phyloP scores from a whole-genome alignment of 2,329 filamentous ascomycete species.

The Cadophora sp. region DNA sequence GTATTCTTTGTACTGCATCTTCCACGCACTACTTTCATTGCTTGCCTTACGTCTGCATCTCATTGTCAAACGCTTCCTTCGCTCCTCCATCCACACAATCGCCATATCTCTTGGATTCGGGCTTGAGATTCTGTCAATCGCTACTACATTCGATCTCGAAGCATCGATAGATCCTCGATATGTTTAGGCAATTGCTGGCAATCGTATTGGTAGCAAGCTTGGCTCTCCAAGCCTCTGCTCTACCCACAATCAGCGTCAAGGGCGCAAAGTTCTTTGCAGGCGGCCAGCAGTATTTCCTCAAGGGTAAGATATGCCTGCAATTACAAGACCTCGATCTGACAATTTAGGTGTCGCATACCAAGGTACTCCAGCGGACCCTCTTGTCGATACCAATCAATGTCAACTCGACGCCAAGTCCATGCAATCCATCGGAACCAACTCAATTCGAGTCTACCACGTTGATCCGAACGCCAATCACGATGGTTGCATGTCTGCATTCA shows the following conservation, averaged over 20 bases:
- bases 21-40: neutral
- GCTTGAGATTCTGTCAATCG: neutral
- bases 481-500: constrained; percentile 81
- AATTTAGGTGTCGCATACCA: constrained; percentile 76
- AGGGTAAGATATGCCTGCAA: constrained; percentile 50
- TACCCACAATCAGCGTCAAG: constrained; percentile 39
- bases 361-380: constrained; percentile 71
- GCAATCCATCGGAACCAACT: constrained; percentile 80
- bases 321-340: constrained; percentile 56
- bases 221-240: constrained; percentile 21
- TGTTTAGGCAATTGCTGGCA: constrained; percentile 28
- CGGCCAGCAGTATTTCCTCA: constrained; percentile 41
- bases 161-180: constrained; percentile 18
- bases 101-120: neutral
- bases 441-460: constrained; percentile 88
- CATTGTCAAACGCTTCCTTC: neutral
- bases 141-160: neutral
- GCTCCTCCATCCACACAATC: neutral
- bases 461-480: constrained; percentile 74
- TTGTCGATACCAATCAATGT: constrained; percentile 79
- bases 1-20: constrained; percentile 6
- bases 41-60: neutral
- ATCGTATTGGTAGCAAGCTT: constrained; percentile 26
- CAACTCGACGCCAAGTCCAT: constrained; percentile 76
- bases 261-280: constrained; percentile 41